phyloP scores from a whole-genome alignment of 805 yeast genomes.

The Teunomyces cretensis region DNA sequence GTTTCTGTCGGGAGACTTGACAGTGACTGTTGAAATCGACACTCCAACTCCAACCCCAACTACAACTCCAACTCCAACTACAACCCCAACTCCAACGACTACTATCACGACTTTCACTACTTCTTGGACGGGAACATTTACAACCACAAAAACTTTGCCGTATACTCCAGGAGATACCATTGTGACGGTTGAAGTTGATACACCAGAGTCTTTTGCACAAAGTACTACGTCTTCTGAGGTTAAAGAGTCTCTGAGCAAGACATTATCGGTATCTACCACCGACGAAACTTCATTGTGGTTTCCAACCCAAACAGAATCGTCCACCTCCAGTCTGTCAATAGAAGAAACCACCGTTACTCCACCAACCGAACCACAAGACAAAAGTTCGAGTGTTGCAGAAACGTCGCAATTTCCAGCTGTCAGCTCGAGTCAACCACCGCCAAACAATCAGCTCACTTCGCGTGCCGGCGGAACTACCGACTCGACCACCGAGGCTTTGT shows the following conservation, averaged over 20 bases:
- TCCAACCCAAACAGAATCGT: no score
- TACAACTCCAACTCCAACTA: no score
- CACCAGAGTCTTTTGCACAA: neutral
- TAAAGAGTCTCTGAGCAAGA: neutral
- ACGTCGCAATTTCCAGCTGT: neutral
- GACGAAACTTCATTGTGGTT: no score
- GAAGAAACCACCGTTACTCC: neutral
- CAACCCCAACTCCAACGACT: neutral
- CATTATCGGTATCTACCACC: no score
- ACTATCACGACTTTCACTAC: neutral
- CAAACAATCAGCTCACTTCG: neutral
- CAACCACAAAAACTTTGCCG: conserved; percentile 3
- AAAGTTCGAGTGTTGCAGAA: neutral
- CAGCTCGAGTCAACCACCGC: neutral
- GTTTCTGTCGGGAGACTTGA: neutral
- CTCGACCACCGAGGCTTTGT: no score
- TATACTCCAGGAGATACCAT: neutral
- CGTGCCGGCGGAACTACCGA: no score
- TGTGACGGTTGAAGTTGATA: conserved; percentile 2
- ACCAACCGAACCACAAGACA: neutral
- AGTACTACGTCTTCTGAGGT: neutral
- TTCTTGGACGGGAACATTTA: conserved; percentile 4
- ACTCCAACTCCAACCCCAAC: neutral
- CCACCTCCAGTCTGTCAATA: no score
- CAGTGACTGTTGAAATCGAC: conserved; percentile 3